Conservation (phyloP, 2,329 filamentous ascomycete species). For the Aspergillaceae sp. region DNA sequence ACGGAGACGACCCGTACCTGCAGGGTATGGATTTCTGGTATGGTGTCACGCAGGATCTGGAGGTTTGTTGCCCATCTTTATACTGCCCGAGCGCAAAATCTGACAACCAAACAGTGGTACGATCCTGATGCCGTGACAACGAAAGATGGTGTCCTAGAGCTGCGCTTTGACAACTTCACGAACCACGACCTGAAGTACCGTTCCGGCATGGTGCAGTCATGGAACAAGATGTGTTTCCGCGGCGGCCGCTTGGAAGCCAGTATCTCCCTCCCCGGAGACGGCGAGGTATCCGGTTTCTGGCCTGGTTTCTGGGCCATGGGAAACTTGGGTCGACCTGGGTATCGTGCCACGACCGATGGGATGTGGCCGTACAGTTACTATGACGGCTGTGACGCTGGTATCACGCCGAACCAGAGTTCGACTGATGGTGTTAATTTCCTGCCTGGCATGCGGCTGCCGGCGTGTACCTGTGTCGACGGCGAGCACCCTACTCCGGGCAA, state of each 20-base stretch:
- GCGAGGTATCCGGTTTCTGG: slow-evolving; percentile 62
- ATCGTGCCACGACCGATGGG: slow-evolving; percentile 61
- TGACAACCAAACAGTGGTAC: slow-evolving; percentile 49
- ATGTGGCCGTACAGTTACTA: slow-evolving; percentile 68
- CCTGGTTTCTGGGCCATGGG: slow-evolving; percentile 71
- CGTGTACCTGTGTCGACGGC: slow-evolving; percentile 55
- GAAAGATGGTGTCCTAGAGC: slow-evolving; percentile 52
- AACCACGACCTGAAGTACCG: slow-evolving; percentile 60
- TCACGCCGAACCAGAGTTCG: slow-evolving; percentile 63
- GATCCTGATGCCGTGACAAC: slow-evolving; percentile 60
- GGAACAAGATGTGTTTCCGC: slow-evolving; percentile 67
- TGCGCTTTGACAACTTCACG: slow-evolving; percentile 56
- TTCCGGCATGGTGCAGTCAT: slow-evolving; percentile 66
- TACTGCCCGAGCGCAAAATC: not conserved
- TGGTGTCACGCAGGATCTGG: slow-evolving; percentile 60
- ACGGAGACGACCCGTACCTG: slow-evolving; percentile 61
- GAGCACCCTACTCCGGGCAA: slow-evolving; percentile 59
- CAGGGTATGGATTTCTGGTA: slow-evolving; percentile 64
- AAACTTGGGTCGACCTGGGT: slow-evolving; percentile 61
- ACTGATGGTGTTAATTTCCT: slow-evolving; percentile 57
- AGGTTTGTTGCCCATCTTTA: slow-evolving; percentile 36
- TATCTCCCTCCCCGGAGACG: slow-evolving; percentile 59
- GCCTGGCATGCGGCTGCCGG: slow-evolving; percentile 61
- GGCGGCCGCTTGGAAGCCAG: slow-evolving; percentile 62
- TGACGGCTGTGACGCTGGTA: slow-evolving; percentile 59